Conservation (phyloP, 495 filamentous ascomycete species). For the Penicillium chermesinum region DNA sequence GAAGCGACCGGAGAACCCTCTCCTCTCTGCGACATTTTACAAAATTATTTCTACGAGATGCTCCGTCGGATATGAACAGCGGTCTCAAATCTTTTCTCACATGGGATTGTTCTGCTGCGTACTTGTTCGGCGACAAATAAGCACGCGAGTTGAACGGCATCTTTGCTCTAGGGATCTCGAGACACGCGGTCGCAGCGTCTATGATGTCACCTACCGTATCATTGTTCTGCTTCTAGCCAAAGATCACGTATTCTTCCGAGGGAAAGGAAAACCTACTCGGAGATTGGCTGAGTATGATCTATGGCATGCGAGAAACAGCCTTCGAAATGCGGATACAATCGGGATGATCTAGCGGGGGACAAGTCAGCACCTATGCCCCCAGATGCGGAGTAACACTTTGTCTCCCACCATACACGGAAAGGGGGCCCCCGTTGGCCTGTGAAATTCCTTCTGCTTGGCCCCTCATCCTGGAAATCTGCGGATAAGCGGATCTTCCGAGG, state of each 20-base stretch:
- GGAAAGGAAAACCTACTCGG: neutral
- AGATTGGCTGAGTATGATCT: neutral
- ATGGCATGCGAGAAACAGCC: neutral
- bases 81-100: constrained; percentile 6
- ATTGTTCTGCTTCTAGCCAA: too few species aligned
- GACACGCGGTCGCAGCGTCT: neutral
- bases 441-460: constrained; percentile 20
- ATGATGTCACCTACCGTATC: constrained; percentile 23
- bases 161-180: constrained; percentile 12
- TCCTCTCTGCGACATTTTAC: neutral
- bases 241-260: neutral
- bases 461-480: constrained; percentile 27
- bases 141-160: constrained; percentile 9
- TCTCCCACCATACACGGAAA: constrained; percentile 7
- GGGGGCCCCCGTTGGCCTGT: constrained; percentile 17
- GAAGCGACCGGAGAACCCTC: neutral
- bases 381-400: constrained; percentile 1
- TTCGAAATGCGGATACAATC: constrained; percentile 6
- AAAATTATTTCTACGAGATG: neutral
- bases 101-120: neutral
- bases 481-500: constrained; percentile 36
- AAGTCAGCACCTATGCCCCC: constrained; percentile 8
- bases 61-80: too few species aligned
- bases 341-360: constrained; percentile 9
- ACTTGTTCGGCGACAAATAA: constrained; percentile 6